phyloP scores from a whole-genome alignment of 2,329 filamentous ascomycete genomes.

The Camptophora hylomeconis region DNA sequence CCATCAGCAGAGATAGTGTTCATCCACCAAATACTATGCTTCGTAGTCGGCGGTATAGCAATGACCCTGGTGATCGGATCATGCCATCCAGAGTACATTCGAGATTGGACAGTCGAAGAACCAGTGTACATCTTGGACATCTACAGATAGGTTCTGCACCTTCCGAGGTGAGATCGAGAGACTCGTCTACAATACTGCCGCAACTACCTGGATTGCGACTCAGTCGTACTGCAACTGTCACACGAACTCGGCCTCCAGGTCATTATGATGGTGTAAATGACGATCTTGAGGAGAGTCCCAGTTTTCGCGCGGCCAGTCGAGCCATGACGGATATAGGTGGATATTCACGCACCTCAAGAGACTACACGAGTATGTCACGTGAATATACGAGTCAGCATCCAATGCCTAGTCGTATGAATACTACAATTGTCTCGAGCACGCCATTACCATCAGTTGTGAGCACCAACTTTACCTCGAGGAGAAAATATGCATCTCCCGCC shows the following conservation, averaged over 20 bases:
- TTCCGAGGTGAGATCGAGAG: conserved; percentile 20
- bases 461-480: conserved; percentile 13
- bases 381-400: conserved; percentile 23
- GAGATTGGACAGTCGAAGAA: conserved; percentile 27
- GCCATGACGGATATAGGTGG: conserved; percentile 29
- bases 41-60: conserved; percentile 24
- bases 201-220: conserved; percentile 18
- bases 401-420: conserved; percentile 11
- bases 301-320: conserved; percentile 27
- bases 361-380: conserved; percentile 19
- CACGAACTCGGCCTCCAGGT: conserved; percentile 25
- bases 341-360: conserved; percentile 21
- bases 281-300: conserved; percentile 23
- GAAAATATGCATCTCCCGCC: conserved; percentile 11
- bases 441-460: conserved; percentile 12
- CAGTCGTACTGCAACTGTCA: conserved; percentile 27
- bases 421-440: conserved; percentile 7
- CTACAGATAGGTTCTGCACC: conserved; percentile 8
- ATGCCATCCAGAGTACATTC: conserved; percentile 20
- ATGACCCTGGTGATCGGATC: conserved; percentile 25
- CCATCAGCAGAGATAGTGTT: conserved; percentile 20
- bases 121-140: conserved; percentile 9
- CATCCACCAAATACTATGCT: conserved; percentile 20
- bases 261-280: conserved; percentile 19
- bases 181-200: conserved; percentile 19